Conservation (phyloP, 2,329 filamentous ascomycete genomes). For the Cephalotrichum gorgonifer region DNA sequence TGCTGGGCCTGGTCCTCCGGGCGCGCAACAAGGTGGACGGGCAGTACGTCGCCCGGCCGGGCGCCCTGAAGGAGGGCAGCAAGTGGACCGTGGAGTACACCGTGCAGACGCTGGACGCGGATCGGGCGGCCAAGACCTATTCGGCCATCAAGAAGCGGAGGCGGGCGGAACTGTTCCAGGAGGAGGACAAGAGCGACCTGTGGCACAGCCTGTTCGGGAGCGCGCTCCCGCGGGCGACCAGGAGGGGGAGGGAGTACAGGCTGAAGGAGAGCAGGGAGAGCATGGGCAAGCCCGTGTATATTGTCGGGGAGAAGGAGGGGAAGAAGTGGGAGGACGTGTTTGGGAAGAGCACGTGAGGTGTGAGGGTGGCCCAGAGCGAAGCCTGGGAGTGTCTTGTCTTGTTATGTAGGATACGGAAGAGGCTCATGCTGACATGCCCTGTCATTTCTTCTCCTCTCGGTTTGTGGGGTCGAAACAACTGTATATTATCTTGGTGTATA, state of each 20-base stretch:
- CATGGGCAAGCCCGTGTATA: slow-evolving; percentile 30
- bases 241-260: slow-evolving; percentile 49
- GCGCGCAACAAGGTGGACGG: slow-evolving; percentile 65
- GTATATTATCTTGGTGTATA: too few species aligned
- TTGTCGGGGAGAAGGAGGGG: slow-evolving; percentile 31
- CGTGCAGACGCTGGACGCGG: slow-evolving; percentile 48
- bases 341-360: not conserved
- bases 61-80: slow-evolving; percentile 23
- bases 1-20: slow-evolving; percentile 63
- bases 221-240: slow-evolving; percentile 27
- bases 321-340: slow-evolving; percentile 25
- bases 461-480: not conserved
- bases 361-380: not conserved
- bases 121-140: slow-evolving; percentile 39
- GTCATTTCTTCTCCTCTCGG: too few species aligned
- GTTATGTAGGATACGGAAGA: not conserved
- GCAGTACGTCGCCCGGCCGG: slow-evolving; percentile 49
- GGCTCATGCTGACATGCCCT: too few species aligned
- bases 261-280: slow-evolving; percentile 41
- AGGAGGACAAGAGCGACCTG: slow-evolving; percentile 13
- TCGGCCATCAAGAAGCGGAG: slow-evolving; percentile 48
- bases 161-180: slow-evolving; percentile 25
- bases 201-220: slow-evolving; percentile 38
- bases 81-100: slow-evolving; percentile 74
- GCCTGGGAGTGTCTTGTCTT: not conserved